These are phyloP conservation scores for Strigomonas galati DNA, from an alignment of 208 protist genomes.

Conservation along the genomic window DNA sequence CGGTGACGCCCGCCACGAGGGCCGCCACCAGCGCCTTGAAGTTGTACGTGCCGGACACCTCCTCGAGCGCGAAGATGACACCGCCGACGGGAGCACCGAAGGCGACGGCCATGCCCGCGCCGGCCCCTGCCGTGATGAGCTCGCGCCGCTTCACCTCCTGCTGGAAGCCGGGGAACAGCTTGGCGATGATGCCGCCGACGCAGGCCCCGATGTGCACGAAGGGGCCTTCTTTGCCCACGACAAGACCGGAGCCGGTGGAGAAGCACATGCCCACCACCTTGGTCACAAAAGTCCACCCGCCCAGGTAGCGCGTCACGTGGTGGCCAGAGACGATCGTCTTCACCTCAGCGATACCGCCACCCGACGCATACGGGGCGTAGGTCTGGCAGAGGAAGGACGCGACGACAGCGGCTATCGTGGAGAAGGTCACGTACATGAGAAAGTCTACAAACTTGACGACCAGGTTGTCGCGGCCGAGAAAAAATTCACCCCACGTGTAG, in stretches of 20 bases:
- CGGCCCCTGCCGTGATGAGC: slow-evolving; percentile 65
- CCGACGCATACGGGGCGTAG: slow-evolving; percentile 73
- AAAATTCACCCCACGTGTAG: slow-evolving; percentile 63
- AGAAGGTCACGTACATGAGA: slow-evolving; percentile 51
- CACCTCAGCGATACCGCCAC: slow-evolving; percentile 85
- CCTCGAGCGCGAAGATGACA: slow-evolving; percentile 76
- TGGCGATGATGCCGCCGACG: slow-evolving; percentile 56
- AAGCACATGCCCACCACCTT: slow-evolving; percentile 75
- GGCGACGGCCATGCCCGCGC: slow-evolving; percentile 71
- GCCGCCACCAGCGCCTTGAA: slow-evolving; percentile 84
- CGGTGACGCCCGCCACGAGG: slow-evolving; percentile 82
- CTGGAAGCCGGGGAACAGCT: slow-evolving; percentile 58
- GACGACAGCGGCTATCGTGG: slow-evolving; percentile 34
- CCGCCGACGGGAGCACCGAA: slow-evolving; percentile 77
- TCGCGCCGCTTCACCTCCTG: slow-evolving; percentile 54
- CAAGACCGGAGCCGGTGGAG: slow-evolving; percentile 72
- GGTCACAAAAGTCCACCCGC: slow-evolving; percentile 70
- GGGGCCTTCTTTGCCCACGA: slow-evolving; percentile 83
- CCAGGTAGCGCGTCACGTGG: slow-evolving; percentile 64
- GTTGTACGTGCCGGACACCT: slow-evolving; percentile 82
- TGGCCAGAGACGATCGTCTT: slow-evolving; percentile 85
- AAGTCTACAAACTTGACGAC: slow-evolving; percentile 40
- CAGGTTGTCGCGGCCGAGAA: slow-evolving; percentile 42
- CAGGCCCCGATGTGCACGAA: slow-evolving; percentile 89
- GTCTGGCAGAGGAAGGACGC: slow-evolving; percentile 57